Conservation (phyloP, 106 monocot species). For the Amphibolis antarctica region DNA sequence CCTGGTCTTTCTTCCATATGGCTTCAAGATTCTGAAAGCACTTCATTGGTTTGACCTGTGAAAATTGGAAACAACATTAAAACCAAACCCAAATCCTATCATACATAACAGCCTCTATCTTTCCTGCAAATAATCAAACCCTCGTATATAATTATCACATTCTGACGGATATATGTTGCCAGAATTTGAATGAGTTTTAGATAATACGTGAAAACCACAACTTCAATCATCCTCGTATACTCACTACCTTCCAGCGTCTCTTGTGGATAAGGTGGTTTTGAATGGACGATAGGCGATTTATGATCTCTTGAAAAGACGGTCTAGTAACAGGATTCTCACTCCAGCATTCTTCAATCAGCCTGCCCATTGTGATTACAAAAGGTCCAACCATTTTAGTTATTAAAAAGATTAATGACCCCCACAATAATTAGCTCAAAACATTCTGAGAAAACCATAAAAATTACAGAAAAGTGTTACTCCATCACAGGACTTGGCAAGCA, state of each 20-base stretch:
- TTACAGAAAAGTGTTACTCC: too few relatives aligned
- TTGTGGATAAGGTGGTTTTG: slow-evolving; percentile 45
- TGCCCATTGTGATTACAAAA: slow-evolving; percentile 8
- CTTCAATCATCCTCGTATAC: too few relatives aligned
- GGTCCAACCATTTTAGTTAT: neutral
- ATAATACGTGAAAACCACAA: too few relatives aligned
- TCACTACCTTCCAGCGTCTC: slow-evolving; percentile 88
- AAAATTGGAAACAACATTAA: neutral
- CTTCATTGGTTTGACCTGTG: slow-evolving; percentile 52
- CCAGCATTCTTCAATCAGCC: slow-evolving; percentile 88
- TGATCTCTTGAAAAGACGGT: slow-evolving; percentile 61
- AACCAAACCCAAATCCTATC: neutral
- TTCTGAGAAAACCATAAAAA: too few relatives aligned
- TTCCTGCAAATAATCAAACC: too few relatives aligned
- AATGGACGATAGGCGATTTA: slow-evolving; percentile 45
- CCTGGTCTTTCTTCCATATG: slow-evolving; percentile 60
- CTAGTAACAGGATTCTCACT: slow-evolving; percentile 65
- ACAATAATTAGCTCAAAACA: too few relatives aligned
- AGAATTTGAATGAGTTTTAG: too few relatives aligned
- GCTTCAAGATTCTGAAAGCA: slow-evolving; percentile 77
- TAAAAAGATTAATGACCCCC: neutral
- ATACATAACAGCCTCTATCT: neutral
- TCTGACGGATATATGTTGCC: too few relatives aligned
- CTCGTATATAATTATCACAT: too few relatives aligned
- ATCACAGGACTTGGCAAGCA: too few relatives aligned